Evolutionary conservation across 768 basidiomycete genomes (phyloP), one percentile per base, ranked within the genome.

Genomic region (Artomyces pyxidatus): DNA sequence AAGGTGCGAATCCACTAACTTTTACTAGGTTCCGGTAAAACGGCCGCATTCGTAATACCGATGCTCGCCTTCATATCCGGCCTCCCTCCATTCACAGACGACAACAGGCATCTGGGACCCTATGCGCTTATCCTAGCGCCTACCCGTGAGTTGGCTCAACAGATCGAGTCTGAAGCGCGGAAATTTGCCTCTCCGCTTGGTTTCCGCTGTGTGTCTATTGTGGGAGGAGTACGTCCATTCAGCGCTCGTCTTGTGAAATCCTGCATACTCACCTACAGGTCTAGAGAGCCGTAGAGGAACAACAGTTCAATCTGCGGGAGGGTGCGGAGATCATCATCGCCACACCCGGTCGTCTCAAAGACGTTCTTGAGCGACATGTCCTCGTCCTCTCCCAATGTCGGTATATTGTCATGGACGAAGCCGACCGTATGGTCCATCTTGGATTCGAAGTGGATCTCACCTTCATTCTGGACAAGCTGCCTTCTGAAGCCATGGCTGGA

Each of bases 341-440:
- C 22, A 98, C 96, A 0, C 96, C 96, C 10, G 96, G 96, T 71
- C 93, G 96, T 68, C 75, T 99, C 16, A 96, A 96, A 67, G 96
- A 98, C 63, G 91, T 97, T 48, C 85, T 99, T 52, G 95, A 99
- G 68, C 83, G 93, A 19, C 89, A 88, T 64, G 91, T 98, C 40
- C 75, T 99, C 37, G 96, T 99, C 17, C 77, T 99, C 38, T 87
- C 88, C 6, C 96, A 99, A 66, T 98, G 96, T 66, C 90, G 91
- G 2, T 98, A 99, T 62, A 85, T 99, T 51, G 95, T 99, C 57
- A 96, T 99, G 96, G 96, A 99, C 65, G 96, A 99, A 73, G 96
- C 96, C 14, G 96, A 99, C 65, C 81, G 96, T 45, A 98, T 99
- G 96, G 94, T 99, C 53, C 84, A 94, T 61, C 81, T 98, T 26